Percentiles rank a stretch among this genome's conserved stretches.
Conservation (phyloP, 352 stramenopile species). For the Phytophthora syringae region DNA sequence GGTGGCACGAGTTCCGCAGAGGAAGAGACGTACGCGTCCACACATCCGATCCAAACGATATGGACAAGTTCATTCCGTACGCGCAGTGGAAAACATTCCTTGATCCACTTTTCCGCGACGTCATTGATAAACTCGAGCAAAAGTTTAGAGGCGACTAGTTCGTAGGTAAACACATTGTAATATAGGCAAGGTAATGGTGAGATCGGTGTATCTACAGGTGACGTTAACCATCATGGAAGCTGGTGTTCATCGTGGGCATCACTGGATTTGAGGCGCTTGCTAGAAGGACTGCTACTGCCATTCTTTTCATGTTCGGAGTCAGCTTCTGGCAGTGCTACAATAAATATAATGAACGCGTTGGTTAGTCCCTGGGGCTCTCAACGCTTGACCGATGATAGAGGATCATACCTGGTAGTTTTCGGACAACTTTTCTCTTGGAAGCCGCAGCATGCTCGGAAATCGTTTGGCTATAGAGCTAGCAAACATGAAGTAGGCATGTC, state of each 20-base stretch:
- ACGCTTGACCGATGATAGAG: background rate
- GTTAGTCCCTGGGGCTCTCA: background rate
- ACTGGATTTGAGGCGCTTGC: conserved; percentile 23
- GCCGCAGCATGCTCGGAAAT: conserved; percentile 6
- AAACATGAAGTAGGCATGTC: background rate
- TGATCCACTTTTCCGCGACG: conserved; percentile 42
- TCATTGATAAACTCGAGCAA: conserved; percentile 17
- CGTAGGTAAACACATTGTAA: conserved; percentile 1
- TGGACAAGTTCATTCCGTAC: conserved; percentile 59
- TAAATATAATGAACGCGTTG: background rate
- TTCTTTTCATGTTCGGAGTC: conserved; percentile 15
- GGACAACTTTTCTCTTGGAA: conserved; percentile 25
- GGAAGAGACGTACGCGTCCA: conserved; percentile 35
- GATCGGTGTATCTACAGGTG: conserved; percentile 10
- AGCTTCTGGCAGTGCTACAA: conserved; percentile 11
- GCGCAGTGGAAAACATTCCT: conserved; percentile 62
- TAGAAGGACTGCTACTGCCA: conserved; percentile 6
- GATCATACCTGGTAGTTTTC: conserved; percentile 30
- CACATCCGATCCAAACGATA: conserved; percentile 44
- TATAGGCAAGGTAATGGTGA: conserved; percentile 15
- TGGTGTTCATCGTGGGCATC: conserved; percentile 7
- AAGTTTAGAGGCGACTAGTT: conserved; percentile 1
- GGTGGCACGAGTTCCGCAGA: conserved; percentile 58
- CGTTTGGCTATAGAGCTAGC: conserved; percentile 24
- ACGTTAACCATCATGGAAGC: conserved; percentile 1